These are phyloP conservation scores for Sugiyamaella floridensis DNA, from an alignment of 805 yeast species.

Conservation along the genomic window DNA sequence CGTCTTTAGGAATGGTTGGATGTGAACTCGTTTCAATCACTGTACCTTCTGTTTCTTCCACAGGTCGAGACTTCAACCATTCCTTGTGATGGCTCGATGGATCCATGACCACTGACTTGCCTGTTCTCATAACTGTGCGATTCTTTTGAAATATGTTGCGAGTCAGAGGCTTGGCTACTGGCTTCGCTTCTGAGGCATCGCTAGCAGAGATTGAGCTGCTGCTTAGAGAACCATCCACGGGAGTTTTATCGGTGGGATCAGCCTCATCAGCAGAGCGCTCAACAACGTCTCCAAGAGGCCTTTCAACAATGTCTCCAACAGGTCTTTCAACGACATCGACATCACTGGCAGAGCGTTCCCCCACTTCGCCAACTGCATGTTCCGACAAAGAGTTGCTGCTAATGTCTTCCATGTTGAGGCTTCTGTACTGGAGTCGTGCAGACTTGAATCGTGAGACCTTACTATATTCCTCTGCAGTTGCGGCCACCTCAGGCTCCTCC, in stretches of 20 bases:
- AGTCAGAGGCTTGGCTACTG: not conserved
- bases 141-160: not conserved
- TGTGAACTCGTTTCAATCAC: not conserved
- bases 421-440: slow-evolving; percentile 1
- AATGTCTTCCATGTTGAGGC: too few species aligned
- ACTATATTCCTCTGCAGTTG: slow-evolving; percentile 1
- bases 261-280: slow-evolving; percentile 11
- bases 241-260: not conserved
- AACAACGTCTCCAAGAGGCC: slow-evolving; percentile 22
- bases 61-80: not conserved
- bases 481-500: not conserved
- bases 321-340: slow-evolving; percentile 3
- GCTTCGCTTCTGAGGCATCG: not conserved
- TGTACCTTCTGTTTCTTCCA: not conserved
- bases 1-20: slow-evolving; percentile 2
- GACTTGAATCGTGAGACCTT: slow-evolving; percentile 30
- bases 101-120: not conserved
- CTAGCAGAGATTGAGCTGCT: not conserved
- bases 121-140: not conserved
- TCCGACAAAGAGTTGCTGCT: too few species aligned
- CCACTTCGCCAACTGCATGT: not conserved
- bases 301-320: slow-evolving; percentile 31
- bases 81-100: not conserved
- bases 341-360: not conserved
- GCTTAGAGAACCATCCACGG: not conserved